These are phyloP conservation scores for Tuber brumale DNA, from an alignment of 495 filamentous ascomycete genomes.

Conservation along the genomic window DNA sequence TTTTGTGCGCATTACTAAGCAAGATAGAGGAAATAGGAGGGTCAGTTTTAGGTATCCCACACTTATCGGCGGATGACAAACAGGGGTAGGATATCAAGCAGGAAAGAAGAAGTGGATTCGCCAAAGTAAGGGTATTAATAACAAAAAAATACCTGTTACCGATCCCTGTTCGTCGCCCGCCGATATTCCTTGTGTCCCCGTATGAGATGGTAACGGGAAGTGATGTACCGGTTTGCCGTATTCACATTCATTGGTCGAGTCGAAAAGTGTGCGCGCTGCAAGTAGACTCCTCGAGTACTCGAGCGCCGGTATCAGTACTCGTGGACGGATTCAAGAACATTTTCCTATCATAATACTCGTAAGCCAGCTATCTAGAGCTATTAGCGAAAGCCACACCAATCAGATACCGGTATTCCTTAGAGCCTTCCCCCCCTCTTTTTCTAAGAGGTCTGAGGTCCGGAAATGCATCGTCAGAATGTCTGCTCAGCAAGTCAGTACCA, in stretches of 20 bases:
- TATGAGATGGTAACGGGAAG: background rate
- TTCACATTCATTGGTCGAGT: background rate
- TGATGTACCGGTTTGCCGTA: background rate
- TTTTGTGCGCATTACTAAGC: too few species aligned
- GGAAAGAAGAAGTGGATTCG: too few species aligned
- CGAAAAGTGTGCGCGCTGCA: background rate
- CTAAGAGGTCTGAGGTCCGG: background rate
- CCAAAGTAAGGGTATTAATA: too few species aligned
- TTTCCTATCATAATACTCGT: background rate
- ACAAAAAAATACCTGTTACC: too few species aligned
- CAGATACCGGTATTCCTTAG: background rate
- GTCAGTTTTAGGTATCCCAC: too few species aligned
- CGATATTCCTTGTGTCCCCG: too few species aligned
- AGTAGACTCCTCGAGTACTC: too few species aligned
- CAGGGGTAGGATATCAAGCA: too few species aligned
- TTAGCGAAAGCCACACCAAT: background rate
- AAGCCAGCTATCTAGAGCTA: background rate
- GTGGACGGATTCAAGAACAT: background rate
- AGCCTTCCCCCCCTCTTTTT: background rate
- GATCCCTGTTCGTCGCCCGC: too few species aligned
- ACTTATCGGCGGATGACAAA: too few species aligned
- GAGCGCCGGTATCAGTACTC: too few species aligned
- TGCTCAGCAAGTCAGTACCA: background rate
- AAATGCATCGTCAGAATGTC: background rate
- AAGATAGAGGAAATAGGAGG: too few species aligned